Evolutionary conservation across 805 yeast species (phyloP).

Genomic region (Danielia oregonensis): DNA sequence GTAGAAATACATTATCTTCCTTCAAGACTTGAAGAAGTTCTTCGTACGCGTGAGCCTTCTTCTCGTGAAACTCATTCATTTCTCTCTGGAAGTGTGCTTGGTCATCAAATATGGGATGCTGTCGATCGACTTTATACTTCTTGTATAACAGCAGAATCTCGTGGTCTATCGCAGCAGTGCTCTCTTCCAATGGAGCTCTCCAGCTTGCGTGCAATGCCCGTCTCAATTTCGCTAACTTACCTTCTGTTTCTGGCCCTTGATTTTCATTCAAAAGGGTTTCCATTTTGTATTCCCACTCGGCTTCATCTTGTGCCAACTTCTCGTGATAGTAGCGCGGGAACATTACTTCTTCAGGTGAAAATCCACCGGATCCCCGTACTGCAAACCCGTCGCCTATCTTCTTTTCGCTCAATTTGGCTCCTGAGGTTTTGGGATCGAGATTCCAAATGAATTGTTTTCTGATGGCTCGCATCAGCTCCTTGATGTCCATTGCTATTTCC

Average conservation of each 20-base stretch:
- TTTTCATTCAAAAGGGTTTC: constrained; percentile 4
- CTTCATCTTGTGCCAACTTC: constrained; percentile 26
- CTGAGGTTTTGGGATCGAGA: constrained; percentile 1
- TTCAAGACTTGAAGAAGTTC: constrained; percentile 13
- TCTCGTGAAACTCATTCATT: constrained; percentile 15
- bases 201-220: constrained; percentile 12
- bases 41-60: constrained; percentile 10
- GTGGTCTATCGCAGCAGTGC: constrained; percentile 9
- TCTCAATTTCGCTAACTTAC: constrained; percentile 2
- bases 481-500: constrained; percentile 30
- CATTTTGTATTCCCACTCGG: constrained; percentile 31
- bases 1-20: constrained; percentile 25
- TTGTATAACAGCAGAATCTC: constrained; percentile 10
- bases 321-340: constrained; percentile 27
- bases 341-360: constrained; percentile 25
- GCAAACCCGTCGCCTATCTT: constrained; percentile 27
- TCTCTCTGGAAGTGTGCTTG: constrained; percentile 12
- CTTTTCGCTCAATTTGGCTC: constrained; percentile 4
- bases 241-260: constrained; percentile 9
- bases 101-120: constrained; percentile 9
- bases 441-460: constrained; percentile 28
- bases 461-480: constrained; percentile 21
- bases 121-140: constrained; percentile 12
- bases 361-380: constrained; percentile 27
- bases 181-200: constrained; percentile 10